Evolutionary conservation across 2,329 filamentous ascomycete genomes (phyloP).

Genomic region (Trichoderma cornu-damae): DNA sequence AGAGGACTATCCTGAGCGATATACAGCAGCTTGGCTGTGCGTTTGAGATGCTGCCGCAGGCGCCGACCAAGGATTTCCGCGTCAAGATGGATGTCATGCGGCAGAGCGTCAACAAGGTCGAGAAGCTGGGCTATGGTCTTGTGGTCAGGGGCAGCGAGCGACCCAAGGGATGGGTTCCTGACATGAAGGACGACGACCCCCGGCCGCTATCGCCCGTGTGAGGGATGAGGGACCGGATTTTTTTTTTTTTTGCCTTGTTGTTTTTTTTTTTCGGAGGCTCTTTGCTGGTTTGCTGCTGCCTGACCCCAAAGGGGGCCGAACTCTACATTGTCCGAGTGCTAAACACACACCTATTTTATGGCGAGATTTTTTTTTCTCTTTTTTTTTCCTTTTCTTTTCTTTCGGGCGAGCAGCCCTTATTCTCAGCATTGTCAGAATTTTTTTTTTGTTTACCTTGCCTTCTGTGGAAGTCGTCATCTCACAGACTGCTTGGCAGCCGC

Average conservation of each 20-base stretch:
- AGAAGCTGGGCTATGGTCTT: slow-evolving; percentile 82
- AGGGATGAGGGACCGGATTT: not conserved
- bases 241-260: not conserved
- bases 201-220: slow-evolving; percentile 29
- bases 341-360: not conserved
- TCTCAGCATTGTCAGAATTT: not conserved
- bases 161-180: slow-evolving; percentile 88
- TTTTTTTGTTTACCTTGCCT: not conserved
- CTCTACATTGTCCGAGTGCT: not conserved
- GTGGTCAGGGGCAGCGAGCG: slow-evolving; percentile 81
- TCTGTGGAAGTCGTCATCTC: not conserved
- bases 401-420: not conserved
- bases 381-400: not conserved
- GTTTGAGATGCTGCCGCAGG: slow-evolving; percentile 68
- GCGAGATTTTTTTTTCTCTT: not conserved
- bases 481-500: not conserved
- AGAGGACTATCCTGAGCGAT: slow-evolving; percentile 67
- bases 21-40: slow-evolving; percentile 70
- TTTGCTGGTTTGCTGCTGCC: not conserved
- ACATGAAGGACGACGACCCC: slow-evolving; percentile 46
- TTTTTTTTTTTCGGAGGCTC: not conserved
- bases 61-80: slow-evolving; percentile 52
- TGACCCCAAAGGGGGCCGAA: too few species aligned
- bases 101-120: slow-evolving; percentile 87
- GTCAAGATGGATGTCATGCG: slow-evolving; percentile 86